Evolutionary conservation across 306 rosid species (phyloP).

Genomic region (Hippophae rhamnoides): DNA sequence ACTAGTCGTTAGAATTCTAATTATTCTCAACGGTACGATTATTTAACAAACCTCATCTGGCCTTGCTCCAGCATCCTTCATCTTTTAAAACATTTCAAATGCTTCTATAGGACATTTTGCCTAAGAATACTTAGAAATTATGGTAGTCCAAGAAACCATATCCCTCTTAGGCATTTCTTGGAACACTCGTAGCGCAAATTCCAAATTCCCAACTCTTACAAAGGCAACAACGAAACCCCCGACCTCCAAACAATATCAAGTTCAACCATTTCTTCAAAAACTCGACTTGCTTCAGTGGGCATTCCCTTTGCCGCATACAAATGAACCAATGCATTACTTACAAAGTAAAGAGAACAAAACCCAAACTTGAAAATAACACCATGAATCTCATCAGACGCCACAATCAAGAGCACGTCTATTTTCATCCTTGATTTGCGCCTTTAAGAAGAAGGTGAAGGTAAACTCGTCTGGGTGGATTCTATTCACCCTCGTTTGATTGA

Average conservation of each 20-base stretch:
- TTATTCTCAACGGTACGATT: too few relatives aligned
- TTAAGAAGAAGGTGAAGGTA: slow-evolving; percentile 47
- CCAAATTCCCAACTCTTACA: slow-evolving; percentile 41
- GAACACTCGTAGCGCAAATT: slow-evolving; percentile 28
- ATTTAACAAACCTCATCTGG: slow-evolving; percentile 35
- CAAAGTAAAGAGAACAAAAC: slow-evolving; percentile 32
- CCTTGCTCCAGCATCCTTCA: slow-evolving; percentile 27
- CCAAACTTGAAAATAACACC: slow-evolving; percentile 41
- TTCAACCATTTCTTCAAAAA: slow-evolving; percentile 34
- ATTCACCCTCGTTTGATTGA: slow-evolving; percentile 39
- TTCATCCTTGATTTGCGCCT: slow-evolving; percentile 33
- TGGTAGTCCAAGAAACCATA: slow-evolving; percentile 5
- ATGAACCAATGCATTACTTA: slow-evolving; percentile 44
- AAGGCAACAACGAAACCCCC: slow-evolving; percentile 44
- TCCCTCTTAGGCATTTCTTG: slow-evolving; percentile 50
- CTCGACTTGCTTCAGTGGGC: slow-evolving; percentile 27
- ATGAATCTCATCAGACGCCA: slow-evolving; percentile 32
- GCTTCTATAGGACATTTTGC: slow-evolving; percentile 37
- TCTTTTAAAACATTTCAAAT: slow-evolving; percentile 40
- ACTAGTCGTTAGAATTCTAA: too few relatives aligned
- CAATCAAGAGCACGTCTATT: not conserved
- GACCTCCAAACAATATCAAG: slow-evolving; percentile 57
- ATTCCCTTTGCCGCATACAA: slow-evolving; percentile 37
- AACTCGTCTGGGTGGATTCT: slow-evolving; percentile 34
- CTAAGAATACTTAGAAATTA: slow-evolving; percentile 39